Evolutionary conservation across 1,284 basidiomycete genomes (phyloP).

Genomic region (Irpex sp.): DNA sequence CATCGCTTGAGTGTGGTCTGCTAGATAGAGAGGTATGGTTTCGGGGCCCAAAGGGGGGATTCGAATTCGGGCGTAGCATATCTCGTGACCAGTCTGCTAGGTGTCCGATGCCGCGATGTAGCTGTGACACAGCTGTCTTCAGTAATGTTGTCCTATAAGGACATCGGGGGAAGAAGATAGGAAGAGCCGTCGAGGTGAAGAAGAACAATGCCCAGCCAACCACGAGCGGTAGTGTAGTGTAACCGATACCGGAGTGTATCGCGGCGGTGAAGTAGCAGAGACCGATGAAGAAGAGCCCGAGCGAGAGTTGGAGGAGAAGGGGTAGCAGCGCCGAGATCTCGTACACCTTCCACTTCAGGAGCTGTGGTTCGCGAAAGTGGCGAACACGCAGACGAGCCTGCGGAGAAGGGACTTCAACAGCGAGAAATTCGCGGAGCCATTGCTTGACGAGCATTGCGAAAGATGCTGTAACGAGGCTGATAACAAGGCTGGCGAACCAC

Average conservation of each 20-base stretch:
- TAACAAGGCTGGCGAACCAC: conserved; percentile 5
- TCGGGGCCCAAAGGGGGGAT: too few relatives aligned
- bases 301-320: not conserved
- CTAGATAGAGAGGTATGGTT: too few relatives aligned
- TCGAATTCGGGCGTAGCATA: too few relatives aligned
- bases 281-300: conserved; percentile 2
- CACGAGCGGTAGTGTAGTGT: not conserved
- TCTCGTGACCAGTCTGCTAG: too few relatives aligned
- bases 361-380: not conserved
- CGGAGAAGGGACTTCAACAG: not conserved
- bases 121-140: too few relatives aligned
- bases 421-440: conserved; percentile 6
- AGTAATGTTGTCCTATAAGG: too few relatives aligned
- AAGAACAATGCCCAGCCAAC: not conserved
- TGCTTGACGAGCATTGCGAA: conserved; percentile 4
- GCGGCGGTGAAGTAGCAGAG: conserved; percentile 4
- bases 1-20: too few relatives aligned
- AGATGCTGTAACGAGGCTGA: conserved; percentile 3
- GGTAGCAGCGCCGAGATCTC: conserved; percentile 2
- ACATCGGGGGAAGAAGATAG: too few relatives aligned
- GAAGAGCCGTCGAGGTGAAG: too few relatives aligned
- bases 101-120: too few relatives aligned
- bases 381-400: not conserved
- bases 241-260: not conserved
- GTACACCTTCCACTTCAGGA: conserved; percentile 2